Conservation (phyloP, 2,329 filamentous ascomycete species). For the Curvularia verruculosa region DNA sequence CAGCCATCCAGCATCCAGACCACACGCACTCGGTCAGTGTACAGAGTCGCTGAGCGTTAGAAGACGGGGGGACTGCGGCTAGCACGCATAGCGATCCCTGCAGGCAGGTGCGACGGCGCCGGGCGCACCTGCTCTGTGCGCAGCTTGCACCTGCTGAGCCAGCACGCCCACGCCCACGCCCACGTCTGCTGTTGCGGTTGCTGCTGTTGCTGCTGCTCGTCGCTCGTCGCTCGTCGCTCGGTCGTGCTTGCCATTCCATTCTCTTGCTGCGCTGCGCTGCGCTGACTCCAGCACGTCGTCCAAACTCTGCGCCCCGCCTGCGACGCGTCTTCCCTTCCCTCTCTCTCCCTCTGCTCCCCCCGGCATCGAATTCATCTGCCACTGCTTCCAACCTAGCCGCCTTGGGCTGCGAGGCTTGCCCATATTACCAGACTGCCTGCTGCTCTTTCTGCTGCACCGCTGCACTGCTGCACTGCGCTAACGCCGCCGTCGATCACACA, state of each 20-base stretch:
- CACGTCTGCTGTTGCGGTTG: not conserved
- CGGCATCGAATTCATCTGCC: constrained; percentile 4
- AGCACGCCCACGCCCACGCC: not conserved
- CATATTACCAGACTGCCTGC: too few relatives aligned
- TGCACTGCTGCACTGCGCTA: constrained; percentile 7
- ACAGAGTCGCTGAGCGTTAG: not conserved
- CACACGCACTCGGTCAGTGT: too few relatives aligned
- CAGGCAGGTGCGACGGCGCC: constrained; percentile 5
- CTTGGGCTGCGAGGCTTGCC: not conserved
- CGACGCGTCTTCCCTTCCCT: not conserved
- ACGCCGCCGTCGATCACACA: constrained; percentile 19
- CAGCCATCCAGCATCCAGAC: too few relatives aligned
- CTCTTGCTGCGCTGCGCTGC: not conserved
- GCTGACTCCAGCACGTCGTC: not conserved
- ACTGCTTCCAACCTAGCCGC: constrained; percentile 11
- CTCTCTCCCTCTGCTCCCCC: not conserved
- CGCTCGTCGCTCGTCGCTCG: too few relatives aligned
- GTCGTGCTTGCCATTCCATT: not conserved
- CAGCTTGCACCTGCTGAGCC: constrained; percentile 1
- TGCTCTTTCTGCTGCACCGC: too few relatives aligned
- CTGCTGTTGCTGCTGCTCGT: too few relatives aligned
- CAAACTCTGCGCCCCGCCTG: not conserved
- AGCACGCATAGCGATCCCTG: constrained; percentile 5
- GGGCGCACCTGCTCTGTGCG: constrained; percentile 2
- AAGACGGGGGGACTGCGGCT: constrained; percentile 3